Conservation (phyloP, 1,139 yeast genomes). For the Spencermartinsiella ligniputridi region DNA sequence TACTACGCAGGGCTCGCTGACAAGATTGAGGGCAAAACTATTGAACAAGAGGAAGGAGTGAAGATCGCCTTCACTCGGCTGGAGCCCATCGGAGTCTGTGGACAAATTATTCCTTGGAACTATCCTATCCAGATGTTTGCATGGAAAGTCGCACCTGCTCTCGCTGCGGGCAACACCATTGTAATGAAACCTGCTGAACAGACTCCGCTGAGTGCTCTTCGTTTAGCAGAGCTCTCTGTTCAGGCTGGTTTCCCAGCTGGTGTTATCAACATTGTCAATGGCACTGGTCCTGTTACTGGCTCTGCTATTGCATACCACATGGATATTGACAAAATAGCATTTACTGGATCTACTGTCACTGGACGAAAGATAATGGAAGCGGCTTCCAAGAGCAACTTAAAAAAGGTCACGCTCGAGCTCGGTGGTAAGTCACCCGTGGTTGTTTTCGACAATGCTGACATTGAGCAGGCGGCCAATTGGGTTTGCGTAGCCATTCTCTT, state of each 20-base stretch:
- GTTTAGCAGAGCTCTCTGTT: constrained; percentile 70
- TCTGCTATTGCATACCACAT: constrained; percentile 69
- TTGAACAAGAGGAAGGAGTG: constrained; percentile 56
- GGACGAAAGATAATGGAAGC: constrained; percentile 66
- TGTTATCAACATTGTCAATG: constrained; percentile 93
- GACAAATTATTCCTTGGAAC: constrained; percentile 82
- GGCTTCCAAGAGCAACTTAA: constrained; percentile 71
- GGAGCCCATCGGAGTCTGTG: constrained; percentile 81
- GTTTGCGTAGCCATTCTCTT: constrained; percentile 62
- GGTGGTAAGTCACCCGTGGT: constrained; percentile 98
- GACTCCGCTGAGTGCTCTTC: constrained; percentile 84
- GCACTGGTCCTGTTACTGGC: constrained; percentile 80
- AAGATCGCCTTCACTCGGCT: constrained; percentile 74
- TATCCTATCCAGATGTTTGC: constrained; percentile 78
- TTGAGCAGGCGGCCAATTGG: constrained; percentile 67
- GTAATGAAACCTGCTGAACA: constrained; percentile 96
- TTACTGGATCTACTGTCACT: constrained; percentile 86
- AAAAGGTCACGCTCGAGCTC: constrained; percentile 95
- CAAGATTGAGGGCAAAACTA: constrained; percentile 68
- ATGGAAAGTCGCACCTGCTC: constrained; percentile 82
- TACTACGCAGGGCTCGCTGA: constrained; percentile 87
- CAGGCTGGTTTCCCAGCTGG: constrained; percentile 97
- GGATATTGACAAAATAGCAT: constrained; percentile 75
- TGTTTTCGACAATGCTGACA: constrained; percentile 65
- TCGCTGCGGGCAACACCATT: constrained; percentile 89